These are phyloP conservation scores for Phyllosticta paracitricarpa DNA, from an alignment of 2,329 filamentous ascomycete species.

Conservation along the genomic window DNA sequence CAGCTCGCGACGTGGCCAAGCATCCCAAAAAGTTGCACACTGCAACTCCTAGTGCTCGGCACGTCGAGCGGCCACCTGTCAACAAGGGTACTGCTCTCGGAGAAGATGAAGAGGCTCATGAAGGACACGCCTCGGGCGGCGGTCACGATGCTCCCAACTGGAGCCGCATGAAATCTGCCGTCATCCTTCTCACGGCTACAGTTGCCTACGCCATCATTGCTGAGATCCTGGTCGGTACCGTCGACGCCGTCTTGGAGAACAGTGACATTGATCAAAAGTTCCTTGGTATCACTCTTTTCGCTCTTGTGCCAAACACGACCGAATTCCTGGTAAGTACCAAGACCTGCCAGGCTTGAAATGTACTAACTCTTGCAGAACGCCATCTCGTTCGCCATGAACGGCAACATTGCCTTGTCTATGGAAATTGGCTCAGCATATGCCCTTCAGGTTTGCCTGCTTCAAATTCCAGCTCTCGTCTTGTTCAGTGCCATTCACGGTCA, in stretches of 20 bases:
- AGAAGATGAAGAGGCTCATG: slow-evolving; percentile 35
- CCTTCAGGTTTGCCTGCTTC: slow-evolving; percentile 86
- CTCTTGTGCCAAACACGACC: slow-evolving; percentile 93
- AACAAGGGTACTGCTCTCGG: slow-evolving; percentile 28
- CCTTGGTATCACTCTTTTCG: slow-evolving; percentile 90
- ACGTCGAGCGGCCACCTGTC: slow-evolving; percentile 28
- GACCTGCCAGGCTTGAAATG: not conserved
- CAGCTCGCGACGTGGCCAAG: slow-evolving; percentile 63
- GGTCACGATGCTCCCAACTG: slow-evolving; percentile 99
- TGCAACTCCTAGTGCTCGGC: slow-evolving; percentile 24
- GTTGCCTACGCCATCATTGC: slow-evolving; percentile 93
- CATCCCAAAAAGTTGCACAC: slow-evolving; percentile 42
- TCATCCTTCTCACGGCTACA: slow-evolving; percentile 83
- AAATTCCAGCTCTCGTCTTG: slow-evolving; percentile 84
- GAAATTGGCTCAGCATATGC: slow-evolving; percentile 97
- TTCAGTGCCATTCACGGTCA: slow-evolving; percentile 70
- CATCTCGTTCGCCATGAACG: slow-evolving; percentile 99
- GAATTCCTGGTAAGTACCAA: slow-evolving; percentile 70
- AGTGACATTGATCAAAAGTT: slow-evolving; percentile 96
- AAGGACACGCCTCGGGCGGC: slow-evolving; percentile 44
- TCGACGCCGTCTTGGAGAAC: slow-evolving; percentile 87
- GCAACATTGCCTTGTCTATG: slow-evolving; percentile 97
- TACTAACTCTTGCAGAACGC: slow-evolving; percentile 56
- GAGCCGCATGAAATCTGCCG: slow-evolving; percentile 80
- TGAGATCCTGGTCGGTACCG: slow-evolving; percentile 92